A percentile compares a stretch with the other conserved stretches of the same genome.
Conservation (phyloP, 2,329 filamentous ascomycete genomes). For the Ilyonectria destructans region DNA sequence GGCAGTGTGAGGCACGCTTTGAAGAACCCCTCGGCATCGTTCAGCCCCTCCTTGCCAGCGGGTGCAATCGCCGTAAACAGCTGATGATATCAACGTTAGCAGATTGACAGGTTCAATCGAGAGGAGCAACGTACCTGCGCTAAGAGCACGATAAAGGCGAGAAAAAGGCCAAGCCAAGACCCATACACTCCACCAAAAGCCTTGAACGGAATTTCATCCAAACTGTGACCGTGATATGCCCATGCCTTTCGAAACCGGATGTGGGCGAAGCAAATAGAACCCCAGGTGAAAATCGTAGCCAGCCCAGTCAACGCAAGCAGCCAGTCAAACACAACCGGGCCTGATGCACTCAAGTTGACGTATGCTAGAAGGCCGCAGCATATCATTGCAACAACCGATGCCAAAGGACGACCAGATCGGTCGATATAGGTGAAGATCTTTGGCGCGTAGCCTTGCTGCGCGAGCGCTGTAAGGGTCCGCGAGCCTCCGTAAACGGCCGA, state of each 20-base stretch:
- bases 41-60: conserved; percentile 47
- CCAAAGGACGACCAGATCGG: conserved; percentile 64
- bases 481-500: conserved; percentile 69
- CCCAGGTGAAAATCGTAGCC: conserved; percentile 75
- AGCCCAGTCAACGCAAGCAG: conserved; percentile 74
- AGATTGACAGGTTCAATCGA: no score
- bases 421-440: conserved; percentile 68
- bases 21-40: conserved; percentile 67
- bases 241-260: conserved; percentile 77
- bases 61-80: conserved; percentile 65
- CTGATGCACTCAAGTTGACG: conserved; percentile 60
- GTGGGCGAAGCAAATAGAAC: conserved; percentile 72
- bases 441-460: conserved; percentile 68
- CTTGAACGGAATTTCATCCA: conserved; percentile 76
- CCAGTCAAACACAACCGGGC: conserved; percentile 72
- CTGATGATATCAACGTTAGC: background rate
- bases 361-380: conserved; percentile 63
- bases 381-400: conserved; percentile 60
- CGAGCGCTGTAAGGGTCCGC: conserved; percentile 69
- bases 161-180: conserved; percentile 68
- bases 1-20: conserved; percentile 67
- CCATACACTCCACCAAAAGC: conserved; percentile 69
- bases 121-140: no score
- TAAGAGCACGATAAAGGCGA: conserved; percentile 62
- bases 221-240: conserved; percentile 68